Evolutionary conservation across 768 basidiomycete species (phyloP).

Genomic region (Auricularia heimuer): DNA sequence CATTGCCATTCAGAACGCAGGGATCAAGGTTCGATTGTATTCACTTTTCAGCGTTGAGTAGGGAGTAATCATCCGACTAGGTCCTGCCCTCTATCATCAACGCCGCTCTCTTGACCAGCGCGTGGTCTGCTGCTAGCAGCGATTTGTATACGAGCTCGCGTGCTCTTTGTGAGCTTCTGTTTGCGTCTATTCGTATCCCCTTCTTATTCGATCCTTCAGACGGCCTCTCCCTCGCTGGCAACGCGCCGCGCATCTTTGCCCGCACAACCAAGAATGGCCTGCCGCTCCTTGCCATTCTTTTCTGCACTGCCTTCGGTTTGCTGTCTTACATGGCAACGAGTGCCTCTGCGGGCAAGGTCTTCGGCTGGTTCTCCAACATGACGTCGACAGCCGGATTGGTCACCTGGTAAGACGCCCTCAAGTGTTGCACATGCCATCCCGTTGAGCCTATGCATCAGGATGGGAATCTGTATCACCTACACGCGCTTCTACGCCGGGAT

Average conservation of each 20-base stretch:
- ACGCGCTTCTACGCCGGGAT: conserved; percentile 78
- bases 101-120: conserved; percentile 74
- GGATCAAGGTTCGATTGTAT: conserved; percentile 50
- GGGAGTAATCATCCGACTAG: neutral
- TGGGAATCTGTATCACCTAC: conserved; percentile 66
- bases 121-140: conserved; percentile 86
- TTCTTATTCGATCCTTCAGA: conserved; percentile 31
- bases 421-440: neutral
- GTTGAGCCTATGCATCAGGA: conserved; percentile 64
- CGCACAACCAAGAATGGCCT: conserved; percentile 57
- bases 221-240: conserved; percentile 68
- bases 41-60: neutral
- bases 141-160: conserved; percentile 86
- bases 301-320: conserved; percentile 53
- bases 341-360: conserved; percentile 59
- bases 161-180: conserved; percentile 55
- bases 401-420: conserved; percentile 28
- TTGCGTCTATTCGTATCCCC: conserved; percentile 3
- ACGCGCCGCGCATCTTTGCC: conserved; percentile 74
- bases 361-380: conserved; percentile 63
- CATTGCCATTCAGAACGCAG: conserved; percentile 75
- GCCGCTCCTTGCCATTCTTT: conserved; percentile 62
- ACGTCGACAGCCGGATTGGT: conserved; percentile 3
- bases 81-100: conserved; percentile 49
- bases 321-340: conserved; percentile 59